Evolutionary conservation across 805 yeast genomes (phyloP), one percentile per base, ranked within the genome.

Genomic region (Sugiyamaella boreocaroliniensis): DNA sequence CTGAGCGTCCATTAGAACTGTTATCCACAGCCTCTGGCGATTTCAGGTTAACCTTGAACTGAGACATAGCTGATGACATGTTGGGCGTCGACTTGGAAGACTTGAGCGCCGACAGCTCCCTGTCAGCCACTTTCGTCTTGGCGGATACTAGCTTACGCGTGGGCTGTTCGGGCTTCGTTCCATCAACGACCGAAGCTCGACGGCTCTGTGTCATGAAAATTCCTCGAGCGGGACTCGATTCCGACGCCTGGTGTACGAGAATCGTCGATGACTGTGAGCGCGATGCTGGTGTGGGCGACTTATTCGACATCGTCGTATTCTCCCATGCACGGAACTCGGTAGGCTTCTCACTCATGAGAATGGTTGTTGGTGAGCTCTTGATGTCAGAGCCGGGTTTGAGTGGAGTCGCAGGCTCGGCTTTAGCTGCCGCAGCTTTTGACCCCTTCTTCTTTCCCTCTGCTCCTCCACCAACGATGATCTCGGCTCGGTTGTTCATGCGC

Each of bases 281-380:
- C 40, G 60, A 61, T 15, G 66, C 67, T 12, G 69, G 69, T 1
- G 69, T 65, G 1, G 68, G 69, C 22, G 66, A 62, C 20, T 58
- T 22, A 43, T 16, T 43, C 22, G 43, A 7, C 37, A 37, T 8
- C 16, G 44, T 19, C 19, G 49, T 22, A 14, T 26, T 22, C 14
- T 40, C 44, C 19, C 40, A 26, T 15, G 18, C 43, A 3, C 55
- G 32, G 10, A 14, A 40, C 19, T 47, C 53, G 3, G 55, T 49
- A 7, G 55, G 44, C 45, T 48, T 34, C 19, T 53, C 53, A 29
- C 50, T 49, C 55, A 53, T 49, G 9, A 50, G 29, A 7, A 53
- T 42, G 3, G 55, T 53, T 11, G 53, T 53, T 10, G 55, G 55
- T 18, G 55, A 53, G 45, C 49, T 44, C 15, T 20, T 29, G 14